Base-by-base conservation (phyloP, 192 early-diverging fungal species). In the Haplosporangium gracile region DNA sequence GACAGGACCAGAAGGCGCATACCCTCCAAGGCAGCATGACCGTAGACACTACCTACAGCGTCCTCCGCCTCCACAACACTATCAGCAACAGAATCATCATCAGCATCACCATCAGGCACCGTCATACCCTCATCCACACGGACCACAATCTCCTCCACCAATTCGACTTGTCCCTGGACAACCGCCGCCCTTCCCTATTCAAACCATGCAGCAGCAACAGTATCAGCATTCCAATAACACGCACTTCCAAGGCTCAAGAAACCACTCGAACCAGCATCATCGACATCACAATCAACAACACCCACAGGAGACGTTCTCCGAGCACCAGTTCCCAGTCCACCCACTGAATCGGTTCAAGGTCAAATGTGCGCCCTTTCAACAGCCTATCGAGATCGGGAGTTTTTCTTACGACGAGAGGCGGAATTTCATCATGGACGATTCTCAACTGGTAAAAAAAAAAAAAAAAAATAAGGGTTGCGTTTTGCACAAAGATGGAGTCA, bases 361-460 rank as follows among this genome's bases (percentile, higher is more conserved):
- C 32, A 57, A 86, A 5, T 91, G 82, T 55, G 89, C 91, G 8
- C 68, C 47, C 2, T 94, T 91, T 77, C 90, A 82, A 18, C 92
- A 95, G 77, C 95, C 95, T 16, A 74, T 81, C 0, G 95, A 96
- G 78, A 77, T 96, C 18, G 81, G 88, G 0, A 93, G 92, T 9
- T 96, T 92, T 76, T 95, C 94, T 72, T 91, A 93, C 82, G 92
- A 94, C 55, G 82, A 89, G 13, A 38, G 91, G 26, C 92, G 94
- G 57, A 75, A 83, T 4, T 84, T 93, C 29, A 83, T 91, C 80
- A 91, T 94, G 89, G 94, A 95, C 79, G 89, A 94, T 78, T 82
- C 91, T 11, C 89, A 91, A 60, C 34, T 93, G 80, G 92, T 93
- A 89, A 65, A 11, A 72, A 3, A 63, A 11, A 39, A 38, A 24